Base-by-base conservation (phyloP, 106 monocot species). In the Dioscorea dumetorum region DNA sequence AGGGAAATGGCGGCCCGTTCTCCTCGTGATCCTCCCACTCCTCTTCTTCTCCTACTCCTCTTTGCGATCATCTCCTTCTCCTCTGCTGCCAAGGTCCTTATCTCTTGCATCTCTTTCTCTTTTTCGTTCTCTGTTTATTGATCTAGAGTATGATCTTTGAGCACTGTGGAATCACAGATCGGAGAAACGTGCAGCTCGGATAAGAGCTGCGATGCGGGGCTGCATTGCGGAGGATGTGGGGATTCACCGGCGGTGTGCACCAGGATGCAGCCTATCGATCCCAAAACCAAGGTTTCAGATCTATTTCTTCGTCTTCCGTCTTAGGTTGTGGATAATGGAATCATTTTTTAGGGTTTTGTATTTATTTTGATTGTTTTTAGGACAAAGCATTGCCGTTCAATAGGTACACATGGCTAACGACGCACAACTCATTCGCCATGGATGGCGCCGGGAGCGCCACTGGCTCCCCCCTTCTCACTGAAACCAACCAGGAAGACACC, bases 391-490 rank as follows among this genome's bases (percentile, higher is more conserved):
- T 88, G 61, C 79, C 88, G 61, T 93, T 93, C 71, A 93, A 93
- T 69, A 57, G 66, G 66, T 93, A 93, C 79, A 67, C 93, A 14
- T 93, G 93, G 93, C 72, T 93, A 74, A 93, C 88, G 70, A 93
- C 88, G 63, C 93, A 93, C 81, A 93, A 93, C 67, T 93, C 93
- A 56, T 93, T 72, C 61, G 83, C 91, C 24, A 13, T 49, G 58
- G 32, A 62, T 16, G 83, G 83, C 2, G 33, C 18, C 65, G 62
- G 12, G 19, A 81, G 83, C 19, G 33, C 17, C 24, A 79, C 67
- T 22, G 85, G 81, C 5, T 22, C 64, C 18, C 24, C 57, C 12
- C 16, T 71, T 8, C 22, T 83, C 67, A 31, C 90, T 4, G 73
- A 78, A 13, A 62, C 68, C 58, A 90, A 90, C 75, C 90, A 90